Conservation (phyloP, 164 flowering plant genomes). For the Vitis riparia region DNA sequence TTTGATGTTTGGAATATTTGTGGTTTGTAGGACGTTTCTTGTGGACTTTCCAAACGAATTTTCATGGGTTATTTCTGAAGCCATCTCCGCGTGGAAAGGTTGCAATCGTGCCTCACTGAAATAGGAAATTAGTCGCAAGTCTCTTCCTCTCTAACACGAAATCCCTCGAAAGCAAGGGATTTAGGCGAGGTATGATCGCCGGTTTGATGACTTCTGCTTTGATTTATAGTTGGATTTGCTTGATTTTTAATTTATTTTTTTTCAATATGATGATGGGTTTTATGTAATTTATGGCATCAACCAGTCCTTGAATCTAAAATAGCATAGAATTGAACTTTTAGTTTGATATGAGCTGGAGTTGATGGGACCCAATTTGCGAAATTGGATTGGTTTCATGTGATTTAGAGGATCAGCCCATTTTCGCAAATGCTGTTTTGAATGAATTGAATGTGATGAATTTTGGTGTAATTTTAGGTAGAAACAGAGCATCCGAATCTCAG, state of each 20-base stretch:
- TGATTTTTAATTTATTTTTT: background rate
- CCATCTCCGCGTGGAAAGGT: conserved; percentile 4
- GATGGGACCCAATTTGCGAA: too few relatives aligned
- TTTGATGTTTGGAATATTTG: background rate
- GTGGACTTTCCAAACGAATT: background rate
- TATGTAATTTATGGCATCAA: background rate
- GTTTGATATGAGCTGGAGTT: too few relatives aligned
- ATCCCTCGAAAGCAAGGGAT: conserved; percentile 13
- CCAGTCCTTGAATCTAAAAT: too few relatives aligned
- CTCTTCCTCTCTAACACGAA: background rate
- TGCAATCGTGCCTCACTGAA: background rate
- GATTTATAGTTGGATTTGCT: background rate
- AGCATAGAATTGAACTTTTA: too few relatives aligned
- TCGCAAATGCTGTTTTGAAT: too few relatives aligned
- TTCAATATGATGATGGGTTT: background rate
- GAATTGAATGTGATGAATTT: too few relatives aligned
- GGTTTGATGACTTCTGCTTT: background rate
- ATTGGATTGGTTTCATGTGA: background rate
- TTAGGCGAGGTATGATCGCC: conserved; percentile 14
- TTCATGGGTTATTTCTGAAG: conserved; percentile 6
- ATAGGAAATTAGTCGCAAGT: too few relatives aligned
- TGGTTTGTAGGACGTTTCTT: conserved; percentile 12
- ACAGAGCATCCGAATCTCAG: background rate
- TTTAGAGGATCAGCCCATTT: too few relatives aligned
- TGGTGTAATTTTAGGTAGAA: too few relatives aligned